Conservation (phyloP, 2,329 filamentous ascomycete genomes). For the Dothistroma septosporum region DNA sequence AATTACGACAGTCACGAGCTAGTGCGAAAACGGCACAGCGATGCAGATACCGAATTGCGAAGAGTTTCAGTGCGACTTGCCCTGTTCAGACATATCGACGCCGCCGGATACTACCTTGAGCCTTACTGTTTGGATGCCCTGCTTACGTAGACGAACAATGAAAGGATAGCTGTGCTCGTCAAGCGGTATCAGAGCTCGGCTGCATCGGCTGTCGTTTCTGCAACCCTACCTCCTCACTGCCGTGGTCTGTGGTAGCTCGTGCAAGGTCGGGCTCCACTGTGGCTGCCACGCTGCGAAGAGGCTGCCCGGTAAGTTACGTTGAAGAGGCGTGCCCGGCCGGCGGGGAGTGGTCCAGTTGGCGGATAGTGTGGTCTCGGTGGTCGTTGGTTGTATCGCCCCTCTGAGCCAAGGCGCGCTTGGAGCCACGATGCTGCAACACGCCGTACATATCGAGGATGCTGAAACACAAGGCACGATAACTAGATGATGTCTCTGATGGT, state of each 20-base stretch:
- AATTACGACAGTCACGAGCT: slow-evolving; percentile 1
- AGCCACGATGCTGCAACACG: not conserved
- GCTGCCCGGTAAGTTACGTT: not conserved
- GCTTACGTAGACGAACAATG: not conserved
- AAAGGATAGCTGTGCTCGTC: not conserved
- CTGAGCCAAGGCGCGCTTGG: not conserved
- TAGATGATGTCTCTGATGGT: not conserved
- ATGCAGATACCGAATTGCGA: not conserved
- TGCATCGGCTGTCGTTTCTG: not conserved
- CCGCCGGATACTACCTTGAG: not conserved
- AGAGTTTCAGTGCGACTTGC: not conserved
- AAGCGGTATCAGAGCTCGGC: not conserved
- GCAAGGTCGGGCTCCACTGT: slow-evolving; percentile 11
- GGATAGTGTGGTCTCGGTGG: not conserved
- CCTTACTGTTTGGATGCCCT: not conserved
- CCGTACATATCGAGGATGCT: not conserved
- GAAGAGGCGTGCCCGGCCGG: slow-evolving; percentile 2
- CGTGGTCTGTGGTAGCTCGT: slow-evolving; percentile 10
- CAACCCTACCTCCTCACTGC: not conserved
- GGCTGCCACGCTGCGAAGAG: slow-evolving; percentile 12
- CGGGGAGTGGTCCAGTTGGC: not conserved
- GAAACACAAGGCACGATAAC: not conserved
- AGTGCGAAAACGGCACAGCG: not conserved
- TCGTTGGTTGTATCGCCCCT: not conserved
- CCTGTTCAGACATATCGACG: not conserved